Evolutionary conservation across 2,329 filamentous ascomycete species (phyloP).

Genomic region (Alternaria postmessia): DNA sequence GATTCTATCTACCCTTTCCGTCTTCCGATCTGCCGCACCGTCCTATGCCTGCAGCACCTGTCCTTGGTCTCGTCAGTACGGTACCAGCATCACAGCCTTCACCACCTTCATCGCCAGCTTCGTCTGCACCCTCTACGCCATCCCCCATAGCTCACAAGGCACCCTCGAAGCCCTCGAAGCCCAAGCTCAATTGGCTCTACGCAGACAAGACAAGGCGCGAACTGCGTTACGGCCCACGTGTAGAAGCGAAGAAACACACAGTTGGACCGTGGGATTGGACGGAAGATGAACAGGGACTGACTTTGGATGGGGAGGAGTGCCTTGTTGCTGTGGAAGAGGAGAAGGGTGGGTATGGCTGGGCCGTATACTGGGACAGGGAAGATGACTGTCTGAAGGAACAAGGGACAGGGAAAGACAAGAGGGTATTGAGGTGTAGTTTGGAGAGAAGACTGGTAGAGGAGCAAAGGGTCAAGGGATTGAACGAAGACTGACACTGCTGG

Average conservation of each 20-base stretch:
- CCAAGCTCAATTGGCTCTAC: constrained; percentile 74
- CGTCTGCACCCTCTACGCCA: constrained; percentile 46
- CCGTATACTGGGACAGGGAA: constrained; percentile 60
- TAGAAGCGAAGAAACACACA: constrained; percentile 73
- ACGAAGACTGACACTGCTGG: constrained; percentile 17
- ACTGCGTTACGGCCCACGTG: constrained; percentile 71
- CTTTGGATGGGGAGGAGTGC: constrained; percentile 63
- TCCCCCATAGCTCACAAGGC: constrained; percentile 1
- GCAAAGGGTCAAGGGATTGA: constrained; percentile 19
- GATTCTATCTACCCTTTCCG: constrained; percentile 60
- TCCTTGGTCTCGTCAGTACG: constrained; percentile 60
- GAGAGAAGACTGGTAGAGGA: constrained; percentile 50
- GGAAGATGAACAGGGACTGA: constrained; percentile 63
- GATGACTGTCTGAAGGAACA: constrained; percentile 55
- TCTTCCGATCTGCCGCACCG: constrained; percentile 51
- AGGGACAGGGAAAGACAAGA: constrained; percentile 51
- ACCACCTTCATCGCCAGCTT: constrained; percentile 14
- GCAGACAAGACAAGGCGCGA: constrained; percentile 67
- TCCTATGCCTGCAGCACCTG: constrained; percentile 46
- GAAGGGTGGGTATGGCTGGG: constrained; percentile 59
- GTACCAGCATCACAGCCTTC: constrained; percentile 38
- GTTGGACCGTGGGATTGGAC: constrained; percentile 87
- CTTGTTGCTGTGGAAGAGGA: constrained; percentile 66
- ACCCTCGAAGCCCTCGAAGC: constrained; percentile 42
- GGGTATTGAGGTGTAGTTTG: constrained; percentile 56